Evolutionary conservation across 345 rosid species (phyloP), one percentile per base, ranked within the genome.

Genomic region (Hypericum androsaemum): DNA sequence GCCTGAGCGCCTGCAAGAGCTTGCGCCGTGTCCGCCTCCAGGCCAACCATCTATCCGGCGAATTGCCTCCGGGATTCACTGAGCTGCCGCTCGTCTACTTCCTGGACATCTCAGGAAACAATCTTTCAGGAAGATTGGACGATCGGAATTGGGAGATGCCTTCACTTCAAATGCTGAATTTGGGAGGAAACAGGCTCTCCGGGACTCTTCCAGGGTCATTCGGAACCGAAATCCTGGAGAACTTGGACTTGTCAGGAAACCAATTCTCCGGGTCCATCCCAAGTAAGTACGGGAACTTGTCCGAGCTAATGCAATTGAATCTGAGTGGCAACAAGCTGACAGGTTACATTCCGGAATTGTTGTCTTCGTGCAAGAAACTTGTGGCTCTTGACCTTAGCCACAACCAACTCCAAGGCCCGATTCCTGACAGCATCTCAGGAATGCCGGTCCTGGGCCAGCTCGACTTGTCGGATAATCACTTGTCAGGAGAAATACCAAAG

Each of bases 371-470:
- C 78, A 76, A 58, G 74, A 80, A 79, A 64, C 80, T 90, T 14
- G 95, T 84, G 39, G 76, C 65, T 48, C 71, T 90, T 54, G 87
- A 87, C 77, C 72, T 90, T n/a, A 89, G 96, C 64, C 59, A 72
- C 54, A 90, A 90, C 60, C 72, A 67, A 52, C 75, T 90, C 16
- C 67, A 43, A 0, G 95, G 95, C 12, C 64, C 48, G 53, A 80
- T 90, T 48, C 95, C 98, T 38, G 40, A 50, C 0, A 68, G 70
- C 37, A 40, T 67, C 15, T 57, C 66, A 7, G 46, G 61, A 78
- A 53, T 71, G 84, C 9, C 69, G 68, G 56, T 77, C 82, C 92
- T 90, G 0, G 73, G 96, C 6, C 75, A 65, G 69, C 95, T 90
- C 51, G 94, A 90, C 53, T 59, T 90, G 51, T 90, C 98, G 2